Base-by-base conservation (phyloP, 345 rosid genomes). In the Eucalyptus virginea region DNA sequence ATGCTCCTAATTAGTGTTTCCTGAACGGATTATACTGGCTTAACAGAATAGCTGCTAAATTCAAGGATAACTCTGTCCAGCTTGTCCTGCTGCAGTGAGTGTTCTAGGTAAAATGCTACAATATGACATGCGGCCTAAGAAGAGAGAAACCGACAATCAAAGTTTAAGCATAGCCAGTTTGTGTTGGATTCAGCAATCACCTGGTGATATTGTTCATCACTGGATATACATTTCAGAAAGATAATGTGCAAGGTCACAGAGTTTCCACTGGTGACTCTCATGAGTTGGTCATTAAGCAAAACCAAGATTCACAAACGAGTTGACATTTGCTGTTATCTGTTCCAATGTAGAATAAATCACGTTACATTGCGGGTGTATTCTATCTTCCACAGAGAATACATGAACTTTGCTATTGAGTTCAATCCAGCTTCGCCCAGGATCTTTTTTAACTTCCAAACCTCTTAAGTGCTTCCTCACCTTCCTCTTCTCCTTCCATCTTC, bases 341-440 rank as follows among this genome's bases (percentile, higher is more conserved):
- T 92, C 89, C 91, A 94, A 91, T 69, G 92, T 91, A 37, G 89
- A 58, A 92, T 91, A 91, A 81, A 95, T 92, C 89, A 89, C 19
- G 44, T 90, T 87, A 91, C 91, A 92, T 17, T 89, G 67, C 17
- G 92, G 92, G 88, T 93, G 92, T 26, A 62, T 88, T 88, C 93
- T 92, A 81, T 92, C 92, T 88, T 92, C 93, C 30, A 88, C 94
- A 37, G 93, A 90, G 89, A 94, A 95, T 67, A 90, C 93, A 87
- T 90, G 87, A 21, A 91, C 89, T 50, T 87, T 72, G 49, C 88
- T 86, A 85, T 91, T 92, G 52, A 95, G 90, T 88, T 93, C 96
- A 28, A 93, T 92, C 95, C 96, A 95, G 89, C 96, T 93, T 88
- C 90, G 91, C 9, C 94, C 96, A 1, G 96, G 96, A 91, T 93